These are phyloP conservation scores for Pueraria montana DNA, from an alignment of 306 rosid species.

Conservation along the genomic window DNA sequence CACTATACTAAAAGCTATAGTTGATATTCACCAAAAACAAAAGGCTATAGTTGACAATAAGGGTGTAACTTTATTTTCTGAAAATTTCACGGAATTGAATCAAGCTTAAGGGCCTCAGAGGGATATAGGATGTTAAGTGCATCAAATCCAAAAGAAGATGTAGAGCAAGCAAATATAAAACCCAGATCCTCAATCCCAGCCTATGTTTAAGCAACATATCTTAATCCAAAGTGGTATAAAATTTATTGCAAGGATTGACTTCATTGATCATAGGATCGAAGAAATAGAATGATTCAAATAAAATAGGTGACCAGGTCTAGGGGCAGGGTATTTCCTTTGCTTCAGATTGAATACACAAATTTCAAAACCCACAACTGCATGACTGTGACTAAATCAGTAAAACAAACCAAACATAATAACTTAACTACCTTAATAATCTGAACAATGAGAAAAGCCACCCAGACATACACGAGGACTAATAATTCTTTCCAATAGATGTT, in stretches of 20 bases:
- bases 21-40: too few relatives aligned
- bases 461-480: conserved; percentile 69
- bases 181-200: neutral
- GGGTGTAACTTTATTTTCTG: neutral
- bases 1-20: too few relatives aligned
- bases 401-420: conserved; percentile 11
- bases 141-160: neutral
- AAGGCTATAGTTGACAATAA: too few relatives aligned
- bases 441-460: conserved; percentile 81
- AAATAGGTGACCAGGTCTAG: neutral
- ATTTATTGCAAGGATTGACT: neutral
- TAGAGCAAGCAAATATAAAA: neutral
- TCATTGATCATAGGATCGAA: neutral
- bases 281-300: neutral
- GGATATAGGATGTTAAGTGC: neutral
- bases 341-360: conserved; percentile 1
- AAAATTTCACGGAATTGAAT: neutral
- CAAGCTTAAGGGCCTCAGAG: neutral
- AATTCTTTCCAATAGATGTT: conserved; percentile 80
- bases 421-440: conserved; percentile 80
- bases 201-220: neutral
- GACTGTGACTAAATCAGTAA: neutral
- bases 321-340: neutral
- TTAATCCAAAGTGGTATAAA: neutral
- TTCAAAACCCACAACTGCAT: conserved; percentile 21